Percentiles rank a stretch among this genome's conserved stretches.
phyloP scores from a whole-genome alignment of 805 yeast species.

The Priceomyces castillae region DNA sequence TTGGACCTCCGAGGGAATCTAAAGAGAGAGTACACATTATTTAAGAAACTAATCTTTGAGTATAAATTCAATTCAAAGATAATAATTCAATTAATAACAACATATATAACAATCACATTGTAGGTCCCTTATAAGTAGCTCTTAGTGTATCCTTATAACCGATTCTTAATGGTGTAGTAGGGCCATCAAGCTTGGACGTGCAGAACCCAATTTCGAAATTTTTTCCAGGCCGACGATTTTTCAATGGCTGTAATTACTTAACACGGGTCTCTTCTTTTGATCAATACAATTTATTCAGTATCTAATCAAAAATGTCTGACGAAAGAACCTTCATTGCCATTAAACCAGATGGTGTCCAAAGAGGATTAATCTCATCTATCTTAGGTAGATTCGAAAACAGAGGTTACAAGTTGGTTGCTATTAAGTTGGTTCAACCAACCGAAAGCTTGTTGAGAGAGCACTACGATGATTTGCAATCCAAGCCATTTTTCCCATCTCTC shows the following conservation, averaged over 20 bases:
- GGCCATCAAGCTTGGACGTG: background rate
- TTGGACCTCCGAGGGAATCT: too few relatives aligned
- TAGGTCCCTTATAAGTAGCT: too few relatives aligned
- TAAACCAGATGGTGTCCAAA: slow-evolving; percentile 99
- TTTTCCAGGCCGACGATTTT: slow-evolving; percentile 7
- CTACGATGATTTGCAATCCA: slow-evolving; percentile 90
- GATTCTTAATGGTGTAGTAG: too few relatives aligned
- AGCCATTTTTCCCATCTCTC: slow-evolving; percentile 98
- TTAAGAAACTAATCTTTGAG: too few relatives aligned
- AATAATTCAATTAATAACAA: too few relatives aligned
- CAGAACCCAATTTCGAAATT: slow-evolving; percentile 4
- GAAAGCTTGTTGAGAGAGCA: slow-evolving; percentile 87
- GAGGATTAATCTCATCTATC: slow-evolving; percentile 91
- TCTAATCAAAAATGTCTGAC: slow-evolving; percentile 44
- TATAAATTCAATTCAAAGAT: too few relatives aligned
- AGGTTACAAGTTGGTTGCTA: slow-evolving; percentile 96
- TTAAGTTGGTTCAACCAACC: slow-evolving; percentile 85
- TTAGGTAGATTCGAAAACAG: slow-evolving; percentile 92
- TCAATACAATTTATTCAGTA: background rate
- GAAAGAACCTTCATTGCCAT: slow-evolving; percentile 93
- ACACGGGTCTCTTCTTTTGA: background rate
- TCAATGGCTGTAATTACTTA: background rate
- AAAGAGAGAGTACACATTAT: too few relatives aligned
- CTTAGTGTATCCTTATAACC: too few relatives aligned
- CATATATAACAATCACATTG: too few relatives aligned